A percentile compares a stretch with the other conserved stretches of the same genome.
Conservation (phyloP, 78 protist genomes). For the Dictyostelium brefeldianum region DNA sequence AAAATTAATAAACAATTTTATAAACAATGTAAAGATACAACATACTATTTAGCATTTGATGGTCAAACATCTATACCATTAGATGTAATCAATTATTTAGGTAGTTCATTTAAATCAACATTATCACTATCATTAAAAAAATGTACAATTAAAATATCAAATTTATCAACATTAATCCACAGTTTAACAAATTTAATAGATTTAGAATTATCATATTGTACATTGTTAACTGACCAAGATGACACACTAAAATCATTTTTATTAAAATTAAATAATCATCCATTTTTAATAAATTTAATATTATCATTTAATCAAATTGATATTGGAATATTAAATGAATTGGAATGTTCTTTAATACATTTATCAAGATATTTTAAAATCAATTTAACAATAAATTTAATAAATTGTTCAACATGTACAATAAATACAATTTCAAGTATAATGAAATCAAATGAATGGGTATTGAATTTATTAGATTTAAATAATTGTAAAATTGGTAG, state of each 20-base stretch:
- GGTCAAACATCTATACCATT: slow-evolving; percentile 11
- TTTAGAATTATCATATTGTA: slow-evolving; percentile 47
- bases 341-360: not conserved
- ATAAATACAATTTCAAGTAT: not conserved
- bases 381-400: slow-evolving; percentile 37
- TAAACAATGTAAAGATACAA: slow-evolving; percentile 7
- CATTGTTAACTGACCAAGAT: slow-evolving; percentile 6
- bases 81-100: not conserved
- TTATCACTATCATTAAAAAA: slow-evolving; percentile 16
- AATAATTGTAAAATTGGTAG: slow-evolving; percentile 39
- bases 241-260: not conserved
- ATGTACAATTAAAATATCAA: slow-evolving; percentile 7
- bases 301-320: slow-evolving; percentile 60
- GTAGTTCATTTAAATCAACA: slow-evolving; percentile 7
- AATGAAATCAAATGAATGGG: slow-evolving; percentile 48
- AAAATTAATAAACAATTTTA: slow-evolving; percentile 17
- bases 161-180: slow-evolving; percentile 6
- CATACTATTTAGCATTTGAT: slow-evolving; percentile 15
- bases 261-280: slow-evolving; percentile 9
- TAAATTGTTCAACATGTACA: slow-evolving; percentile 21
- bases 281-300: slow-evolving; percentile 9
- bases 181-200: slow-evolving; percentile 9
- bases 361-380: slow-evolving; percentile 33
- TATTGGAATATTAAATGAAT: slow-evolving; percentile 19
- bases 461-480: slow-evolving; percentile 18